Evolutionary conservation across 345 rosid genomes (phyloP).

Genomic region (thale cress (Arabidopsis thaliana)): TAIR10.1 NC_003070.9:6799001-6799500

Average conservation of each 20-base stretch:
- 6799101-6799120: slow-evolving; percentile 71
- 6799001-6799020: not conserved
- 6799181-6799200: slow-evolving; percentile 68
- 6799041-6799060: slow-evolving; percentile 9
- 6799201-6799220: slow-evolving; percentile 71
- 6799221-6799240: slow-evolving; percentile 33
- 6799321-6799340: slow-evolving; percentile 80
- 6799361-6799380: slow-evolving; percentile 59
- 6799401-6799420: too few relatives aligned
- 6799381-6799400: slow-evolving; percentile 40
- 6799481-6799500: not conserved
- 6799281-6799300: slow-evolving; percentile 75
- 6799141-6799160: slow-evolving; percentile 58
- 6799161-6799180: slow-evolving; percentile 66
- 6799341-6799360: slow-evolving; percentile 68
- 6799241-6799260: not conserved
- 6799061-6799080: not conserved
- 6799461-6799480: not conserved
- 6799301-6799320: slow-evolving; percentile 68
- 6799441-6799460: not conserved
- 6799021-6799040: not conserved
- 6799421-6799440: not conserved
- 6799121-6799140: slow-evolving; percentile 69
- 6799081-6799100: slow-evolving; percentile 51
- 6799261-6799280: slow-evolving; percentile 55